These are phyloP conservation scores for maize (Zea mays) DNA, from an alignment of 176 grass and related monocot genomes.

Conservation along the genomic window Zm-B73-REFERENCE-NAM-5.0 NC_050102.1:43876001-43876500, in stretches of 20 bases:
- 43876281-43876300: neutral
- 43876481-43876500: too few relatives aligned
- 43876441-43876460: too few relatives aligned
- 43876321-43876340: neutral
- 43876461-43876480: too few relatives aligned
- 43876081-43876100: neutral
- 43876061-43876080: neutral
- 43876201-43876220: too few relatives aligned
- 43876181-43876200: too few relatives aligned
- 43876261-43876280: neutral
- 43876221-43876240: neutral
- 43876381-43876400: too few relatives aligned
- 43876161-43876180: too few relatives aligned
- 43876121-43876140: neutral
- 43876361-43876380: too few relatives aligned
- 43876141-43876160: too few relatives aligned
- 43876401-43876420: too few relatives aligned
- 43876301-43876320: neutral
- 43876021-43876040: neutral
- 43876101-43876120: neutral
- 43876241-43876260: neutral
- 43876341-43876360: neutral
- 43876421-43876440: too few relatives aligned
- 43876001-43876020: neutral
- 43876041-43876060: conserved; percentile 1